Evolutionary conservation across 1,284 basidiomycete species (phyloP), one percentile per base, ranked within the genome.

Genomic region (Neolentinus lepideus): DNA sequence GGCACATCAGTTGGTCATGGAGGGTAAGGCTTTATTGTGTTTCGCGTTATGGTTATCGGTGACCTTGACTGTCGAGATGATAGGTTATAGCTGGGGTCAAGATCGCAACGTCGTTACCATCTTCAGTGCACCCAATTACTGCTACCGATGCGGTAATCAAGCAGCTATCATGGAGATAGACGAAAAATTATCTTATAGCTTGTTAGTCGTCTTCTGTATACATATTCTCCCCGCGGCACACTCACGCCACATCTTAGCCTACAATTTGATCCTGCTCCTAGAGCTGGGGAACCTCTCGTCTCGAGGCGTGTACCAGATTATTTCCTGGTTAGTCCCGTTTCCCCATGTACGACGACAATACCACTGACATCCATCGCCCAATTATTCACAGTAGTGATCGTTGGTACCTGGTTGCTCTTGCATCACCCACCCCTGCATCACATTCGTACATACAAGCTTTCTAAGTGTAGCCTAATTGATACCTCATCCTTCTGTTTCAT

Each of bases 141-240:
- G 97, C 76, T 99, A 99, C 80, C 84, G 97, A 70, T 99, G 97
- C 71, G 96, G 96, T 56, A 99, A 99, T 74, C 97, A 99, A 71
- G 96, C 96, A 51, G 97, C 97, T 52, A 99, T 99, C 71, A 97
- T 99, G 89, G 96, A 99, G 75, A 98, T 99, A 72, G 96, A 99
- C 74, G 97, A 99, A 81, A 94, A 94, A 79, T 79, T 95, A 82
- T 92, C 92, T 59, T 94, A 94, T 73, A 94, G 88, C 73, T 94
- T 94, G 90, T 90, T 64, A 57, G 88, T 79, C 16, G n/a, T n/a
- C n/a, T n/a, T 62, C 60, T 52, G 56, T 54, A 36, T 36, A 38
- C 53, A 54, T 55, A 35, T 56, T 52, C 51, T 29, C 35, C 2
- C 21, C 59, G 33, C n/a, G 29, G 46, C 29, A 48, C 57, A 59